phyloP scores from a whole-genome alignment of 2,329 filamentous ascomycete genomes.

The Stachybotrys chlorohalonatus region DNA sequence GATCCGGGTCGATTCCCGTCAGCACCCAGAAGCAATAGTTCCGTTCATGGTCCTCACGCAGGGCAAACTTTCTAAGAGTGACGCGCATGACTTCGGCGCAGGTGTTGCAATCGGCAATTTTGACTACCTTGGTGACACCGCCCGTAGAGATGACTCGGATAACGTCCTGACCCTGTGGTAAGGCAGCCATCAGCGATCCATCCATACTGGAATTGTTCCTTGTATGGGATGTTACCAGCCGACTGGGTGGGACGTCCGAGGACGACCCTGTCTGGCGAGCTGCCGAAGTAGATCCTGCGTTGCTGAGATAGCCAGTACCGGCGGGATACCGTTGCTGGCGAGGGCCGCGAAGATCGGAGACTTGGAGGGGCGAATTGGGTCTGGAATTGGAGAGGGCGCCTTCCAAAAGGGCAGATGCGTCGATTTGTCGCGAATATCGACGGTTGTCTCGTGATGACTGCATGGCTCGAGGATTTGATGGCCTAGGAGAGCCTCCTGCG shows the following conservation, averaged over 20 bases:
- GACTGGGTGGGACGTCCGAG: constrained; percentile 53
- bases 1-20: constrained; percentile 74
- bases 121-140: constrained; percentile 86
- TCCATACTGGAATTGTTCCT: constrained; percentile 79
- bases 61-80: constrained; percentile 77
- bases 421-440: constrained; percentile 55
- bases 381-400: constrained; percentile 51
- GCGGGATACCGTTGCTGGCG: constrained; percentile 49
- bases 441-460: constrained; percentile 36
- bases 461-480: constrained; percentile 45
- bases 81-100: constrained; percentile 89
- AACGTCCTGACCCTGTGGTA: constrained; percentile 79
- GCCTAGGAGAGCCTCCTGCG: constrained; percentile 39
- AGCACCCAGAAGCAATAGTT: constrained; percentile 97
- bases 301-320: constrained; percentile 35
- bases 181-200: constrained; percentile 72
- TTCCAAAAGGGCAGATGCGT: constrained; percentile 33
- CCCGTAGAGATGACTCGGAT: constrained; percentile 90
- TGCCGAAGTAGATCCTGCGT: constrained; percentile 41
- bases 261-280: constrained; percentile 51
- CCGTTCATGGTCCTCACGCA: constrained; percentile 83
- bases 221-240: constrained; percentile 59
- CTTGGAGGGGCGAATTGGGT: constrained; percentile 56
- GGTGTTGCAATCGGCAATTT: constrained; percentile 83
- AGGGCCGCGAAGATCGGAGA: constrained; percentile 41